Conservation (phyloP, 345 rosid species). For the Aquilaria yunnanensis region DNA sequence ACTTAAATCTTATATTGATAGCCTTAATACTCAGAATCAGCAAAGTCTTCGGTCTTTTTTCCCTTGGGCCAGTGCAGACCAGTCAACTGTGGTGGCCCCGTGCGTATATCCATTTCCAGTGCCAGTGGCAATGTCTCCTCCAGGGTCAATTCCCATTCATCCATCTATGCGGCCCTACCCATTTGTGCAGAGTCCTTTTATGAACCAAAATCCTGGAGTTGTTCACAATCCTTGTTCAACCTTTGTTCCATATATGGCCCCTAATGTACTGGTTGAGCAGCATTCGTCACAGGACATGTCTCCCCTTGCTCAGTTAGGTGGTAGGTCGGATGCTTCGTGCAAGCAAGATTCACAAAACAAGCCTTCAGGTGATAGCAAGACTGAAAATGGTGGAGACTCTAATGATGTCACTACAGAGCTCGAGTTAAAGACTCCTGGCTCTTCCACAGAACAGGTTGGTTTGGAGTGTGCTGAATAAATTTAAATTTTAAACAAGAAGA, state of each 20-base stretch:
- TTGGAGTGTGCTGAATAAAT: slow-evolving; percentile 3
- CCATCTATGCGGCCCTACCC: slow-evolving; percentile 74
- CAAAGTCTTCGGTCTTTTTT: slow-evolving; percentile 58
- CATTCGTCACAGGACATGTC: slow-evolving; percentile 41
- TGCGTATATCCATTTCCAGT: slow-evolving; percentile 60
- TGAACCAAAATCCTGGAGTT: slow-evolving; percentile 63
- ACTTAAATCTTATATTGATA: slow-evolving; percentile 66
- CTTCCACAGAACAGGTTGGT: slow-evolving; percentile 60
- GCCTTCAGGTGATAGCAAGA: slow-evolving; percentile 51
- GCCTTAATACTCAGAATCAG: slow-evolving; percentile 68
- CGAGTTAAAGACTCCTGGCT: slow-evolving; percentile 87
- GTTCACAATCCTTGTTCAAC: slow-evolving; percentile 61
- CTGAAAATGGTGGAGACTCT: slow-evolving; percentile 48
- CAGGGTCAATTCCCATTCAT: slow-evolving; percentile 74
- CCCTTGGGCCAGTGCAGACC: slow-evolving; percentile 72
- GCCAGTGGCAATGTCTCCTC: slow-evolving; percentile 70
- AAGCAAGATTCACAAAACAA: slow-evolving; percentile 44
- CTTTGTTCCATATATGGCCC: slow-evolving; percentile 60
- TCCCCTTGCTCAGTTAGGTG: slow-evolving; percentile 31
- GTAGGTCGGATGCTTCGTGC: slow-evolving; percentile 30
- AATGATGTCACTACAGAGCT: slow-evolving; percentile 71
- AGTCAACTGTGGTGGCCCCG: slow-evolving; percentile 73
- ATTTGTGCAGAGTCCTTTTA: slow-evolving; percentile 27
- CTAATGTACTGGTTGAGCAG: slow-evolving; percentile 51
- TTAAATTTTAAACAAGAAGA: background rate